phyloP scores from a whole-genome alignment of 257 asterid species.

The Fraxinus pennsylvanica region DNA sequence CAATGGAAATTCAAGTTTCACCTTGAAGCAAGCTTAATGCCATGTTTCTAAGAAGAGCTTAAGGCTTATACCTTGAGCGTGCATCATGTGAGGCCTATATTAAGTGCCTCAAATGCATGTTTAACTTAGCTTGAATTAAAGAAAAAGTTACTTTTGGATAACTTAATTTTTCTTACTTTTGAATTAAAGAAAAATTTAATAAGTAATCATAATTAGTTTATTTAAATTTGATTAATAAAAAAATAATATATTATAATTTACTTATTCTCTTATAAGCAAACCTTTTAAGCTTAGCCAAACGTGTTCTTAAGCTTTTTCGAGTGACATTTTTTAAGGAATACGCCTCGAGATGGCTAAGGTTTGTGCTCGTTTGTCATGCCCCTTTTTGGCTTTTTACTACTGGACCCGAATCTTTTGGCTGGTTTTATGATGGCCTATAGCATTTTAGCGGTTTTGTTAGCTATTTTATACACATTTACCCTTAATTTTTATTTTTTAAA shows the following conservation, averaged over 20 bases:
- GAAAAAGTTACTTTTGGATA: too few relatives aligned
- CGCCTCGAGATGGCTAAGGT: neutral
- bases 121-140: too few relatives aligned
- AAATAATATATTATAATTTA: too few relatives aligned
- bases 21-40: too few relatives aligned
- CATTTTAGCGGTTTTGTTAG: neutral
- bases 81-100: too few relatives aligned
- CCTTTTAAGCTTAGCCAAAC: neutral
- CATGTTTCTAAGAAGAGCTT: too few relatives aligned
- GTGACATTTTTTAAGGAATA: neutral
- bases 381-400: neutral
- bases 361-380: neutral
- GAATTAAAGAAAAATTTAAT: too few relatives aligned
- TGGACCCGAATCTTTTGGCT: neutral
- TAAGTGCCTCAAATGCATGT: too few relatives aligned
- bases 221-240: neutral
- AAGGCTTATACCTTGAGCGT: too few relatives aligned
- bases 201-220: neutral
- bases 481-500: neutral
- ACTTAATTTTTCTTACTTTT: neutral
- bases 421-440: neutral
- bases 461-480: neutral
- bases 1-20: too few relatives aligned
- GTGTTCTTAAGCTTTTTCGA: neutral
- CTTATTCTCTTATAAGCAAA: neutral